A percentile compares a stretch with the other conserved stretches of the same genome.
These are phyloP conservation scores for Dendrobium catenatum DNA, from an alignment of 106 monocot species.

Conservation along the genomic window DNA sequence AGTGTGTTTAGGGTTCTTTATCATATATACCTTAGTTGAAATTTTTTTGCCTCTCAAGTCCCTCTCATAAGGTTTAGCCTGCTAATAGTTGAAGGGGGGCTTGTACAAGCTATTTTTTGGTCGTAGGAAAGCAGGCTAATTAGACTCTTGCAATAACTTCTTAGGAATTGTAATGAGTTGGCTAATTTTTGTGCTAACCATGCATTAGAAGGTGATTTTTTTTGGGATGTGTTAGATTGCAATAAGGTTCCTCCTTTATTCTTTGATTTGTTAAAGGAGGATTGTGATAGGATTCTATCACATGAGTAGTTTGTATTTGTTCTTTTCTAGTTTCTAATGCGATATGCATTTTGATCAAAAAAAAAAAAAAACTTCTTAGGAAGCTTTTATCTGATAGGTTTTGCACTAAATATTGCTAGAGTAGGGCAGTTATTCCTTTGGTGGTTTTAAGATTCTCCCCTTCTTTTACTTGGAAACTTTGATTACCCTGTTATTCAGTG, in stretches of 20 bases:
- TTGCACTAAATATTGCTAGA: neutral
- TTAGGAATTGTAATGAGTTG: neutral
- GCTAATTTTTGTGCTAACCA: too few species aligned
- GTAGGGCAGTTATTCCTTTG: neutral
- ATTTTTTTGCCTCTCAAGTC: neutral
- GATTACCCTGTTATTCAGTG: constrained; percentile 13
- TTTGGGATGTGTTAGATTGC: too few species aligned
- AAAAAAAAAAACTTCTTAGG: neutral
- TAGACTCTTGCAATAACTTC: neutral
- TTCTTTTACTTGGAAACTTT: constrained; percentile 9
- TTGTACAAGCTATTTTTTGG: neutral
- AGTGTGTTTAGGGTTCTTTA: neutral
- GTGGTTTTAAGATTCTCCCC: neutral
- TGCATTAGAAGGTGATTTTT: too few species aligned
- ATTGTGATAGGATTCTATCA: too few species aligned
- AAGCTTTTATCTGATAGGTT: neutral
- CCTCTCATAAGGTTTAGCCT: neutral
- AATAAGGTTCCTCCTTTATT: too few species aligned
- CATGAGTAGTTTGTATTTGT: too few species aligned
- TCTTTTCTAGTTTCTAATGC: too few species aligned
- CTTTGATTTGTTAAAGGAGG: too few species aligned
- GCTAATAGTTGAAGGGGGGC: neutral
- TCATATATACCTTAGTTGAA: neutral
- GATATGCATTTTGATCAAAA: too few species aligned
- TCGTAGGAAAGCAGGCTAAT: neutral